A percentile compares a stretch with the other conserved stretches of the same genome.
Evolutionary conservation across 2,329 filamentous ascomycete species (phyloP).

Genomic region (Talaromyces sp.): DNA sequence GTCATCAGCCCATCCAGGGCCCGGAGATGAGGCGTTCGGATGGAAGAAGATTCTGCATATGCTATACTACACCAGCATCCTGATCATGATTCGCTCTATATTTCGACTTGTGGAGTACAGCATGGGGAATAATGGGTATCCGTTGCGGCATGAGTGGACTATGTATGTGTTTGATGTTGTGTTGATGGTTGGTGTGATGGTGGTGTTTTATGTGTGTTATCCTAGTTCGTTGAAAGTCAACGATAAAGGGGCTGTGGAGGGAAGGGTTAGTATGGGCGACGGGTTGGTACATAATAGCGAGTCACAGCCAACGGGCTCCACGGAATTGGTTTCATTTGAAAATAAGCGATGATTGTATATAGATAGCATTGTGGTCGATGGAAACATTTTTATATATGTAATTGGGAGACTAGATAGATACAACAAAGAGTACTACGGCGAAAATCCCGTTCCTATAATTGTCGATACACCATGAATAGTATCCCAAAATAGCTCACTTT

Average conservation of each 20-base stretch:
- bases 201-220: background rate
- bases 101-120: background rate
- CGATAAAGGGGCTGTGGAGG: background rate
- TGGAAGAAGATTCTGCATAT: background rate
- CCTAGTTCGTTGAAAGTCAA: background rate
- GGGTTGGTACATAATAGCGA: background rate
- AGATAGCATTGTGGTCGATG: background rate
- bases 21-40: background rate
- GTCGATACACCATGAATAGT: background rate
- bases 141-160: background rate
- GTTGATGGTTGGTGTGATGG: background rate
- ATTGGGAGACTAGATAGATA: too few species aligned
- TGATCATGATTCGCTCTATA: background rate
- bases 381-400: background rate
- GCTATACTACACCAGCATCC: background rate
- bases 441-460: background rate
- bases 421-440: background rate
- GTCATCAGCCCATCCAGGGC: background rate
- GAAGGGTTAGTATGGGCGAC: background rate
- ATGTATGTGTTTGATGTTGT: background rate
- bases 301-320: background rate
- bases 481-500: background rate
- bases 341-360: background rate
- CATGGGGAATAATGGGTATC: background rate
- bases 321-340: background rate